These are phyloP conservation scores for Prunus fruticosa DNA, from an alignment of 306 rosid genomes.

Conservation along the genomic window DNA sequence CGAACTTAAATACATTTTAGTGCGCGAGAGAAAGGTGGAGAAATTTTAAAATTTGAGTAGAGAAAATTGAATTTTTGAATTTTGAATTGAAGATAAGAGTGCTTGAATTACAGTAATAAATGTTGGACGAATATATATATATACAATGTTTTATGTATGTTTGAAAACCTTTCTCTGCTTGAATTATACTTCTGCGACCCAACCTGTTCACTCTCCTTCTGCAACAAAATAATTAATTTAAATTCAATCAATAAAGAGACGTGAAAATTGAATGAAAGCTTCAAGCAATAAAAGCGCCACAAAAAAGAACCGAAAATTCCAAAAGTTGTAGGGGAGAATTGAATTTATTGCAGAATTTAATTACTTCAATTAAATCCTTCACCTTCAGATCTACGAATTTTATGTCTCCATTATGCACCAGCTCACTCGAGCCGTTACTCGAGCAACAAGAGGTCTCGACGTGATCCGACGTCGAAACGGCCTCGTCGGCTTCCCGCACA, in stretches of 20 bases:
- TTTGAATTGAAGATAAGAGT: conserved; percentile 29
- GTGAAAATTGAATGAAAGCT: conserved; percentile 23
- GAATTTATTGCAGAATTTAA: conserved; percentile 22
- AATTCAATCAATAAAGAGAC: conserved; percentile 23
- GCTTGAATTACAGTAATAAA: background rate
- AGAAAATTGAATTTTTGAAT: conserved; percentile 19
- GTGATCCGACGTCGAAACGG: conserved; percentile 27
- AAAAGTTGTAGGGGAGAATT: background rate
- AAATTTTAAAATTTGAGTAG: background rate
- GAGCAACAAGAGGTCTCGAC: conserved; percentile 62
- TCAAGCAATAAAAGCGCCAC: conserved; percentile 32
- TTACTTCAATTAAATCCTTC: background rate
- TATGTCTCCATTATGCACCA: conserved; percentile 29
- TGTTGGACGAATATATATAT: background rate
- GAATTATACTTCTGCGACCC: conserved; percentile 64
- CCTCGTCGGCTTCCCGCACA: background rate
- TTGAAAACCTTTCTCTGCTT: conserved; percentile 49
- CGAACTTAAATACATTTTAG: conserved; percentile 17
- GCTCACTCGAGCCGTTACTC: conserved; percentile 51
- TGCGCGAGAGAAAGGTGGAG: background rate
- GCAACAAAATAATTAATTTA: conserved; percentile 18
- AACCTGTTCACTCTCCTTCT: conserved; percentile 68
- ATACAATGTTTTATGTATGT: no score
- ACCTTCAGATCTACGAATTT: conserved; percentile 80
- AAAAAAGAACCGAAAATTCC: conserved; percentile 19